Percentiles rank a stretch among this genome's conserved stretches.
Evolutionary conservation across 768 basidiomycete species (phyloP).

Genomic region (Tulasnella sp.): DNA sequence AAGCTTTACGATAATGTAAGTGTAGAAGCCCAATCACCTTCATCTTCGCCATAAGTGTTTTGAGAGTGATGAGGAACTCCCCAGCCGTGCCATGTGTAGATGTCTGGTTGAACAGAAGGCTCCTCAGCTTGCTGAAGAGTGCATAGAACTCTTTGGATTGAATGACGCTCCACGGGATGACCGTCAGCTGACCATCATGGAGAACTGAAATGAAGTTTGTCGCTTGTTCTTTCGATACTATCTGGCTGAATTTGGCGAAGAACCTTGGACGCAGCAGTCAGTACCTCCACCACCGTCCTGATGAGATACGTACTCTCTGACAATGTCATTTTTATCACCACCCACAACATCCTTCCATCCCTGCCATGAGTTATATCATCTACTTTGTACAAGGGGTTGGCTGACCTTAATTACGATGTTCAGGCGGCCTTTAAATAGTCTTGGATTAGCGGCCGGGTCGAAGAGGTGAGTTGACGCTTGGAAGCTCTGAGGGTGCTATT

Average conservation of each 20-base stretch:
- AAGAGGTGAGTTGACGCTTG: constrained; percentile 34
- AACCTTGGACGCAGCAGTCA: constrained; percentile 28
- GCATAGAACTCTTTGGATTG: constrained; percentile 53
- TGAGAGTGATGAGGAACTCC: constrained; percentile 49
- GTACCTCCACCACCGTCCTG: too few species aligned
- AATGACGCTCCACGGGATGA: constrained; percentile 62
- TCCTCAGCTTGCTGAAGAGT: constrained; percentile 43
- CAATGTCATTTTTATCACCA: constrained; percentile 51
- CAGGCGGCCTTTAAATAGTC: constrained; percentile 50
- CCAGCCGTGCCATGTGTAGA: constrained; percentile 45
- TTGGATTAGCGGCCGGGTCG: constrained; percentile 51
- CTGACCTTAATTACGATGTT: constrained; percentile 56
- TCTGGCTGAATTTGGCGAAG: constrained; percentile 48
- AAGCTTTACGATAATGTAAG: background rate
- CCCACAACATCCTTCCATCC: constrained; percentile 52
- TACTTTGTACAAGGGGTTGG: too few species aligned
- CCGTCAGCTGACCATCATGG: constrained; percentile 47
- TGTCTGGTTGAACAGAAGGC: constrained; percentile 41
- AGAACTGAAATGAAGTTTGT: constrained; percentile 55
- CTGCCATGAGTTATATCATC: background rate
- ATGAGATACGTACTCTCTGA: constrained; percentile 41
- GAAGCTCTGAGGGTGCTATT: constrained; percentile 19
- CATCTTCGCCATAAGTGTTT: constrained; percentile 59
- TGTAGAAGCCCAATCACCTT: constrained; percentile 36
- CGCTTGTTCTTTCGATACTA: constrained; percentile 53